Evolutionary conservation across 768 basidiomycete genomes (phyloP), one percentile per base, ranked within the genome.

Genomic region (Sutorius australiensis): DNA sequence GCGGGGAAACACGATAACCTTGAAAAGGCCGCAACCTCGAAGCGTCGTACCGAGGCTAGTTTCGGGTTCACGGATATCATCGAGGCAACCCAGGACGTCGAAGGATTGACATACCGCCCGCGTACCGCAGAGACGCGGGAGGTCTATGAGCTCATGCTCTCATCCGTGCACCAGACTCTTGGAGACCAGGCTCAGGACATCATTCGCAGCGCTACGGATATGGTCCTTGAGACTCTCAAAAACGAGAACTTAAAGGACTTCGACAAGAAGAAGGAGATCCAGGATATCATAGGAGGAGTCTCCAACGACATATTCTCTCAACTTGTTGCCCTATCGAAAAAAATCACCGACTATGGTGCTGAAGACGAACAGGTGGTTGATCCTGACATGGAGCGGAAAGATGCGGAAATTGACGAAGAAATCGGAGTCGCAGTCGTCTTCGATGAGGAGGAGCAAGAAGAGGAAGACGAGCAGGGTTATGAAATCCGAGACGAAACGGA

Each of bases 371-470:
- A 77, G 16, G 80, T 83, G 72, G 84, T 72, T 0, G 92, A 94
- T 63, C 87, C 87, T 0, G 91, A 92, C 59, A 77, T 79, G 71
- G 92, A 91, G 66, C 76, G 80, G 43, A 86, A 87, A 68, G 91
- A 90, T 52, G 90, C 84, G 3, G 92, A 89, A 70, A 93, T 98
- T 61, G 95, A 98, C 58, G 94, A 94, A 54, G 94, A 95, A 61
- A 84, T 90, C 40, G 95, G 95, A n/a, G 95, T 99, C 1, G 95
- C 95, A 0, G 95, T 99, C 8, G 87, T 98, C 6, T 98, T 98
- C 54, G 95, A 98, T 59, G 95, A 98, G 64, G 97, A 98, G 53
- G 95, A 97, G 58, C 86, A 92, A 62, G 94, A 97, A 21, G 92
- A 90, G 5, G 93, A 95, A 2, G 92, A 95, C 17, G 92, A 90